Percentiles rank a stretch among this genome's conserved stretches.
These are phyloP conservation scores for Zygotorulaspora chibaensis DNA, from an alignment of 805 yeast species.

Conservation along the genomic window DNA sequence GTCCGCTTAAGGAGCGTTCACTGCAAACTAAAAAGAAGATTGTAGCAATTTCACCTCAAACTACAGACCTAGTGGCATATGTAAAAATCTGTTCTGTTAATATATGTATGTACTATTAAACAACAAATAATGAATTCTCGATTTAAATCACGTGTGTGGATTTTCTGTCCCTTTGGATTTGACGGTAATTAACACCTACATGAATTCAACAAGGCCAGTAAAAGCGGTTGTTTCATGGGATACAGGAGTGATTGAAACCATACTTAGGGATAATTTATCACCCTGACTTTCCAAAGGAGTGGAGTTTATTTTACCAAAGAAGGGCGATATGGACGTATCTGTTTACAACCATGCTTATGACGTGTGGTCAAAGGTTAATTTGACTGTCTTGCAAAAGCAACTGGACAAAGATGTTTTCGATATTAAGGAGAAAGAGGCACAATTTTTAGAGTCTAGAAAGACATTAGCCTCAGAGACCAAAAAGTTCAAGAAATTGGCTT, in stretches of 20 bases:
- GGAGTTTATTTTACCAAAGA: too few relatives aligned
- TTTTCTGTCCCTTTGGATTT: neutral
- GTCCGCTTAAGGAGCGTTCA: conserved; percentile 44
- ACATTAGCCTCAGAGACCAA: conserved; percentile 81
- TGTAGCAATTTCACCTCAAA: neutral
- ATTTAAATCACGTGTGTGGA: neutral
- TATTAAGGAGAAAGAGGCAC: conserved; percentile 65
- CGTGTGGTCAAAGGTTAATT: conserved; percentile 70
- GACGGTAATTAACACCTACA: neutral
- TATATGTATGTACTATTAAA: neutral
- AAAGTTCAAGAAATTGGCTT: conserved; percentile 63
- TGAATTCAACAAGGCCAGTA: too few relatives aligned
- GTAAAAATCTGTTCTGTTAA: neutral
- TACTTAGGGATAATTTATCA: too few relatives aligned
- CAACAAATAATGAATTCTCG: neutral
- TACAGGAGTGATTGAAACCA: too few relatives aligned
- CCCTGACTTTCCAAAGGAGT: too few relatives aligned
- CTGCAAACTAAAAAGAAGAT: neutral
- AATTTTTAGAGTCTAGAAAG: conserved; percentile 66
- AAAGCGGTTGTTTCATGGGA: too few relatives aligned
- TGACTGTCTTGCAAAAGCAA: conserved; percentile 63
- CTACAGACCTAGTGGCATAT: neutral
- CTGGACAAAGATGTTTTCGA: conserved; percentile 72
- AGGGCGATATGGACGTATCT: conserved; percentile 26
- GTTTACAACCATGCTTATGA: conserved; percentile 51